Conservation (phyloP, 768 basidiomycete species). For the Asterophora lycoperdoides region DNA sequence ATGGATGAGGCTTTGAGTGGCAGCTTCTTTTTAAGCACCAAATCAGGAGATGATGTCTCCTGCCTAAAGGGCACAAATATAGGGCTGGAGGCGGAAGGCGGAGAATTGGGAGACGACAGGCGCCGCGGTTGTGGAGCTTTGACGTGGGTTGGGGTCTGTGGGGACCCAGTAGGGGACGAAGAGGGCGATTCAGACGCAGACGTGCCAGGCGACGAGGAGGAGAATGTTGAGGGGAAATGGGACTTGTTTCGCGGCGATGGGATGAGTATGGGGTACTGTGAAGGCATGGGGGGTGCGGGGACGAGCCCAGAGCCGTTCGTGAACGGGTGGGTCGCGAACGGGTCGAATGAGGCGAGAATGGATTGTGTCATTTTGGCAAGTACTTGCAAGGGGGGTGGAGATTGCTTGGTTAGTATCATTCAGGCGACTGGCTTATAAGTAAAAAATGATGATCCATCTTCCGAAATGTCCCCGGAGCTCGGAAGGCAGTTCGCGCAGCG, state of each 20-base stretch:
- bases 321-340: conserved; percentile 57
- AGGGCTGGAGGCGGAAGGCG: conserved; percentile 22
- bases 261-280: conserved; percentile 42
- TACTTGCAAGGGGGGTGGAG: conserved; percentile 8
- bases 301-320: conserved; percentile 40
- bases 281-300: conserved; percentile 42
- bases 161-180: conserved; percentile 12
- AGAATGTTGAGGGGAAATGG: conserved; percentile 13
- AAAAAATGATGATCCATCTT: conserved; percentile 6
- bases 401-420: neutral
- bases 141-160: conserved; percentile 14
- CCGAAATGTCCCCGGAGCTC: conserved; percentile 14
- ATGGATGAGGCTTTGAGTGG: conserved; percentile 10
- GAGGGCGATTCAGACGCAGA: conserved; percentile 22
- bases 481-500: neutral
- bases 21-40: conserved; percentile 38
- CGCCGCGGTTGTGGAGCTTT: conserved; percentile 27
- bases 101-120: conserved; percentile 10
- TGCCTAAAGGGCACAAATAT: conserved; percentile 54
- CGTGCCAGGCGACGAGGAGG: conserved; percentile 15
- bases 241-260: conserved; percentile 28
- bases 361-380: conserved; percentile 34
- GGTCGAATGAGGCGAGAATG: conserved; percentile 48
- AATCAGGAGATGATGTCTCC: conserved; percentile 51
- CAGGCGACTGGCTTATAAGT: conserved; percentile 6